phyloP scores from a whole-genome alignment of 1,139 yeast species.

The Nakaseomyces delphensis region DNA sequence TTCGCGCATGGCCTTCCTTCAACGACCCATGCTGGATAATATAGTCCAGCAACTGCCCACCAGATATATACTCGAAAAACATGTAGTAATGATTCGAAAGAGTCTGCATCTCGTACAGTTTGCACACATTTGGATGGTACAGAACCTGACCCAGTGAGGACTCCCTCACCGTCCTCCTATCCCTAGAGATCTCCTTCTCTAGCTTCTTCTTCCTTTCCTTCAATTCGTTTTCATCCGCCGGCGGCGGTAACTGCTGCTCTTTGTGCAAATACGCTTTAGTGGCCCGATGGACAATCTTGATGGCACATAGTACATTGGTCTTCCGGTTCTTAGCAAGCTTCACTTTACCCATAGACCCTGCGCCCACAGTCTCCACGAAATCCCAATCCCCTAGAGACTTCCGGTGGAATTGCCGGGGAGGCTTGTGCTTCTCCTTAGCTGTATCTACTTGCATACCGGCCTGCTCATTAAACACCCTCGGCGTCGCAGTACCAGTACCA shows the following conservation, averaged over 20 bases:
- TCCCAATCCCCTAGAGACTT: constrained; percentile 96
- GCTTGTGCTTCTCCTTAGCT: constrained; percentile 5
- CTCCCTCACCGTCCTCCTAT: constrained; percentile 83
- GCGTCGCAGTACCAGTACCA: constrained; percentile 31
- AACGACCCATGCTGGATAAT: constrained; percentile 92
- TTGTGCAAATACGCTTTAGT: constrained; percentile 69
- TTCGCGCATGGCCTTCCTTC: constrained; percentile 83
- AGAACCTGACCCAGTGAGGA: constrained; percentile 85
- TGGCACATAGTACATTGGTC: constrained; percentile 74
- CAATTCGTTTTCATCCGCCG: constrained; percentile 48
- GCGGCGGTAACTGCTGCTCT: constrained; percentile 62
- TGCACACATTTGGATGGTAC: constrained; percentile 84
- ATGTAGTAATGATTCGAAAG: constrained; percentile 95
- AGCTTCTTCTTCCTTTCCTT: constrained; percentile 58
- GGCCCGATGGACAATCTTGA: constrained; percentile 73
- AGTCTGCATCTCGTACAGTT: constrained; percentile 83
- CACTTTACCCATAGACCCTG: constrained; percentile 98
- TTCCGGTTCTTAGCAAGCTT: constrained; percentile 63
- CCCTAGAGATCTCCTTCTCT: constrained; percentile 83
- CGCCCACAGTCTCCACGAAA: constrained; percentile 87
- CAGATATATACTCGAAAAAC: constrained; percentile 91
- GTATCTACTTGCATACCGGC: not conserved
- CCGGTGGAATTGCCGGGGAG: constrained; percentile 57
- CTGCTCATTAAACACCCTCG: constrained; percentile 10
- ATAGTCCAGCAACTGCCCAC: constrained; percentile 95